A percentile compares a stretch with the other conserved stretches of the same genome.
Conservation (phyloP, 164 flowering plant species). For the Chimonanthus praecox region DNA sequence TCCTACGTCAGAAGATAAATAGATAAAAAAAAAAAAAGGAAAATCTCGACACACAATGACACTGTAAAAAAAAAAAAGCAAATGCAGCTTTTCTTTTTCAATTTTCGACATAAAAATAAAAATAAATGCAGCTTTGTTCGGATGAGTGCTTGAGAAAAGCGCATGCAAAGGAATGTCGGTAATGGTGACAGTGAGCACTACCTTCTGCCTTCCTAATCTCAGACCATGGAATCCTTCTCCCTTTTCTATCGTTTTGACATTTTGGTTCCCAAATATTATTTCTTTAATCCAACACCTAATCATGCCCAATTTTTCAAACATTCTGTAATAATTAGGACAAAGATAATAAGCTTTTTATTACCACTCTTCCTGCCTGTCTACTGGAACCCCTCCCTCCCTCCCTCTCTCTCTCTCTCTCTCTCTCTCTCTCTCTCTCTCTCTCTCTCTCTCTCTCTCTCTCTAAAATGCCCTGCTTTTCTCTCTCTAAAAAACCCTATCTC, state of each 20-base stretch:
- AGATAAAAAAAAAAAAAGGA: too few species aligned
- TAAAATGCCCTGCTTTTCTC: too few species aligned
- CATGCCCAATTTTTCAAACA: conserved; percentile 13
- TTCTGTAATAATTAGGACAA: conserved; percentile 4
- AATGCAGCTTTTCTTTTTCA: background rate
- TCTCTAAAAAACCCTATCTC: too few species aligned
- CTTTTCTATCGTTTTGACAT: background rate
- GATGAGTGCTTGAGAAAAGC: background rate
- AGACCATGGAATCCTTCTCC: background rate
- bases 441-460: too few species aligned
- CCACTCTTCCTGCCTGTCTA: background rate
- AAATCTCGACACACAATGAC: too few species aligned
- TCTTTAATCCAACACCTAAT: conserved; percentile 3
- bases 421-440: too few species aligned
- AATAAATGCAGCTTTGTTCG: background rate
- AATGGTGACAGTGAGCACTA: conserved; percentile 3
- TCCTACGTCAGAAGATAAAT: background rate
- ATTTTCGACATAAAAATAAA: background rate
- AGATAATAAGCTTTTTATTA: conserved; percentile 5
- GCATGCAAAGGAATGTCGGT: conserved; percentile 6
- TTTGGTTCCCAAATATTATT: background rate
- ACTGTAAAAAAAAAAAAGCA: too few species aligned
- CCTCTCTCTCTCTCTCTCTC: too few species aligned
- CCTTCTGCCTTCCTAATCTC: background rate
- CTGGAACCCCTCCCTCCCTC: background rate